Conservation (phyloP, 2,329 filamentous ascomycete genomes). For the Xylariaceae sp. region DNA sequence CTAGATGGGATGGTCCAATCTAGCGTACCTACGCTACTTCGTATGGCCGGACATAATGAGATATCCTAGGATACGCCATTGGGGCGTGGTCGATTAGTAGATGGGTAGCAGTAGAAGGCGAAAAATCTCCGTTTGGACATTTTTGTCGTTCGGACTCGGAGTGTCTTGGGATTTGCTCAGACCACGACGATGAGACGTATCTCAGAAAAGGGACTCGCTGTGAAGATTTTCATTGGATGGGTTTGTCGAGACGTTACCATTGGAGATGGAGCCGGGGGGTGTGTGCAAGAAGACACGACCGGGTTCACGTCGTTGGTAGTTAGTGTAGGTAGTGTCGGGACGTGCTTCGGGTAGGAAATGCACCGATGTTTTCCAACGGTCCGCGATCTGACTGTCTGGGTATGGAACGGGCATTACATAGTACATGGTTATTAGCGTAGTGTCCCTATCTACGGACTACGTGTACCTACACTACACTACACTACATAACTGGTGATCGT, state of each 20-base stretch:
- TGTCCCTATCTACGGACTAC: no score
- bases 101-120: slow-evolving; percentile 17
- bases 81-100: slow-evolving; percentile 24
- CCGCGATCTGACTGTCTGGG: no score
- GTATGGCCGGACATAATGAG: no score
- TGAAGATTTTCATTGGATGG: slow-evolving; percentile 26
- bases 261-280: slow-evolving; percentile 19
- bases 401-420: no score
- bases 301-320: no score
- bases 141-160: slow-evolving; percentile 15
- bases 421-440: no score
- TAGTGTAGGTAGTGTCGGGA: no score
- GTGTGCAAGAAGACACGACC: neutral
- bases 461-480: no score
- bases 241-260: slow-evolving; percentile 23
- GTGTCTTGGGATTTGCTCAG: slow-evolving; percentile 24
- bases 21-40: no score
- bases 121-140: slow-evolving; percentile 29
- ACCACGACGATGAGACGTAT: slow-evolving; percentile 29
- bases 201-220: slow-evolving; percentile 16
- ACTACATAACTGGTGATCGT: no score
- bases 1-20: slow-evolving; percentile 3
- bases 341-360: no score
- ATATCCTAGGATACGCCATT: neutral
- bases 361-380: slow-evolving; percentile 1